A percentile compares a stretch with the other conserved stretches of the same genome.
These are phyloP conservation scores for Penicillium verhagenii DNA, from an alignment of 495 filamentous ascomycete species.

Conservation along the genomic window DNA sequence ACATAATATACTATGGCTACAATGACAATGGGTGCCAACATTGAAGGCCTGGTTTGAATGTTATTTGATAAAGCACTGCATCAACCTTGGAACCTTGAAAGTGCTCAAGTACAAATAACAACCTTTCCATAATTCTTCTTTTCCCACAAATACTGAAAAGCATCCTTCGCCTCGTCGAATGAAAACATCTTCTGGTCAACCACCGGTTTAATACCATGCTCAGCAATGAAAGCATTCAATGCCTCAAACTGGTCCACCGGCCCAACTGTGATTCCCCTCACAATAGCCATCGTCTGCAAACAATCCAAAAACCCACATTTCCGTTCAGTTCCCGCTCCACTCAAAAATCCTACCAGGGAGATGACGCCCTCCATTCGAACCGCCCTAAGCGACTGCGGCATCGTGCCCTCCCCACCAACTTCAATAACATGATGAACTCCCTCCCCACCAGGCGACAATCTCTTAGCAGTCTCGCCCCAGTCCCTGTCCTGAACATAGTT, in stretches of 20 bases:
- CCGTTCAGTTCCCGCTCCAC: slow-evolving; percentile 26
- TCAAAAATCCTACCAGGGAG: slow-evolving; percentile 40
- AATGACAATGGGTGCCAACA: no score
- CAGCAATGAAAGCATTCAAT: slow-evolving; percentile 54
- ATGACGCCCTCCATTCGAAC: slow-evolving; percentile 43
- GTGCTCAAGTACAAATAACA: no score
- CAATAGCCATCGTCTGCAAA: slow-evolving; percentile 39
- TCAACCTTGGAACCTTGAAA: no score
- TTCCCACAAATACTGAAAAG: slow-evolving; percentile 16
- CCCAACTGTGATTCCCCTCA: slow-evolving; percentile 42
- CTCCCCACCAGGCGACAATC: not conserved
- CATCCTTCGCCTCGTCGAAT: slow-evolving; percentile 48
- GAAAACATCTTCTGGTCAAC: slow-evolving; percentile 53
- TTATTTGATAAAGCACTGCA: no score
- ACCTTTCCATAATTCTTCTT: slow-evolving; percentile 2
- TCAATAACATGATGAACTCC: not conserved
- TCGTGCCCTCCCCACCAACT: not conserved
- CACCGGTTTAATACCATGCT: slow-evolving; percentile 54
- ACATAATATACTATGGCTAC: no score
- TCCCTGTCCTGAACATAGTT: not conserved
- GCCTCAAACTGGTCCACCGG: slow-evolving; percentile 52
- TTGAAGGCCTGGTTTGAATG: no score
- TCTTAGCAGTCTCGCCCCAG: not conserved
- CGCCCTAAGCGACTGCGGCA: slow-evolving; percentile 28
- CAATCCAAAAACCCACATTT: slow-evolving; percentile 31